These are phyloP conservation scores for Rhynchospora pubera DNA, from an alignment of 176 grass and related monocot genomes.

Conservation along the genomic window DNA sequence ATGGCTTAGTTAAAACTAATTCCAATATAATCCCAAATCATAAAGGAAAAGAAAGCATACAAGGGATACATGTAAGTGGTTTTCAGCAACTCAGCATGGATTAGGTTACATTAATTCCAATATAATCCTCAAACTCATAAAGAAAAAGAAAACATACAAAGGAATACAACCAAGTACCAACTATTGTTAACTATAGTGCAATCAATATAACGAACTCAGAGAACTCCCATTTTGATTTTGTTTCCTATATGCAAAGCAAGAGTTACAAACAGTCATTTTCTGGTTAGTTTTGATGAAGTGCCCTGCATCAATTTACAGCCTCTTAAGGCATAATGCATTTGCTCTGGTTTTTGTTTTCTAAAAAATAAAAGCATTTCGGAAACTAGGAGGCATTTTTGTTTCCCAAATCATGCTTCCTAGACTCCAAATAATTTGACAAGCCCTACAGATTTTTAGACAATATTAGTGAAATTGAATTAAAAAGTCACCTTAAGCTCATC, in stretches of 20 bases:
- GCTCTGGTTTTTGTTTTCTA: not conserved
- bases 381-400: not conserved
- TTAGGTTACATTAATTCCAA: too few relatives aligned
- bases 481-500: conserved; percentile 56
- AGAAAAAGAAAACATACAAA: not conserved
- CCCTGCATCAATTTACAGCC: too few relatives aligned
- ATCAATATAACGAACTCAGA: not conserved
- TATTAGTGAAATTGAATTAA: not conserved
- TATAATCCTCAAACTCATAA: not conserved
- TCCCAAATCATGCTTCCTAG: not conserved
- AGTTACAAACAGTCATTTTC: not conserved
- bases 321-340: not conserved
- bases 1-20: not conserved
- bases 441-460: not conserved
- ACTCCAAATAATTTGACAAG: not conserved
- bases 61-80: too few relatives aligned
- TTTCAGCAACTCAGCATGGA: too few relatives aligned
- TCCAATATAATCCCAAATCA: not conserved
- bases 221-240: not conserved
- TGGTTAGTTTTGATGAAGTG: too few relatives aligned
- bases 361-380: not conserved
- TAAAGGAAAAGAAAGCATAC: too few relatives aligned
- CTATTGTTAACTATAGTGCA: not conserved
- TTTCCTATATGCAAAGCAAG: not conserved
- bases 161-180: not conserved